phyloP scores from a whole-genome alignment of 1,139 yeast genomes.

The Yamadazyma conglobata region DNA sequence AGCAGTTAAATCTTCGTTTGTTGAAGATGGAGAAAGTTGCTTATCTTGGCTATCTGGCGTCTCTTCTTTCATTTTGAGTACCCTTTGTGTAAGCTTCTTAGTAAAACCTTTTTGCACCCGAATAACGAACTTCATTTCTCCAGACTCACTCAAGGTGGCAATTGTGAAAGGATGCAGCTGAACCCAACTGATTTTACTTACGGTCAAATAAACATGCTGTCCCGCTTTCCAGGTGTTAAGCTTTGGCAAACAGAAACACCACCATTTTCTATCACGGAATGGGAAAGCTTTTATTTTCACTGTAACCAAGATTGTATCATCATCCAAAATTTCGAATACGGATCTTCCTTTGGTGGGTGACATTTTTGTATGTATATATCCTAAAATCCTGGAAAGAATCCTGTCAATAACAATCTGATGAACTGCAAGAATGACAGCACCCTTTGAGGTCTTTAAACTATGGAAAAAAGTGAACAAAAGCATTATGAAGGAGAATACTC shows the following conservation, averaged over 20 bases:
- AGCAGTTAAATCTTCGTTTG: background rate
- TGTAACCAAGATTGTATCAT: constrained; percentile 37
- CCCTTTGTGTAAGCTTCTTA: constrained; percentile 26
- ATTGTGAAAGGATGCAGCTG: constrained; percentile 52
- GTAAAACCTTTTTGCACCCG: constrained; percentile 45
- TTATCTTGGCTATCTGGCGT: background rate
- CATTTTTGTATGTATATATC: constrained; percentile 28
- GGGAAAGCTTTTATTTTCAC: constrained; percentile 29
- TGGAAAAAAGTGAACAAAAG: constrained; percentile 43
- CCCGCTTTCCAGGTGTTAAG: constrained; percentile 48
- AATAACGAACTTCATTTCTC: constrained; percentile 38
- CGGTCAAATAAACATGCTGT: constrained; percentile 42
- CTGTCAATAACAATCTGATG: constrained; percentile 47
- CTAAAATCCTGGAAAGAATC: constrained; percentile 28
- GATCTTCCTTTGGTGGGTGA: constrained; percentile 42
- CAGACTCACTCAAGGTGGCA: constrained; percentile 33
- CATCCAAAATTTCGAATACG: constrained; percentile 39
- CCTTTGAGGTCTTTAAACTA: constrained; percentile 28
- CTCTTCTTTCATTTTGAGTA: constrained; percentile 17
- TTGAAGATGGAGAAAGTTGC: constrained; percentile 1
- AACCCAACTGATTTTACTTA: constrained; percentile 31
- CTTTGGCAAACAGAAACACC: constrained; percentile 30
- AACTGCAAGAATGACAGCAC: constrained; percentile 38
- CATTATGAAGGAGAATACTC: constrained; percentile 42
- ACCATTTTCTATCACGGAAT: constrained; percentile 25